Evolutionary conservation across 208 protist species (phyloP), one percentile per base, ranked within the genome.

Genomic region (Trypanosoma caninum): DNA sequence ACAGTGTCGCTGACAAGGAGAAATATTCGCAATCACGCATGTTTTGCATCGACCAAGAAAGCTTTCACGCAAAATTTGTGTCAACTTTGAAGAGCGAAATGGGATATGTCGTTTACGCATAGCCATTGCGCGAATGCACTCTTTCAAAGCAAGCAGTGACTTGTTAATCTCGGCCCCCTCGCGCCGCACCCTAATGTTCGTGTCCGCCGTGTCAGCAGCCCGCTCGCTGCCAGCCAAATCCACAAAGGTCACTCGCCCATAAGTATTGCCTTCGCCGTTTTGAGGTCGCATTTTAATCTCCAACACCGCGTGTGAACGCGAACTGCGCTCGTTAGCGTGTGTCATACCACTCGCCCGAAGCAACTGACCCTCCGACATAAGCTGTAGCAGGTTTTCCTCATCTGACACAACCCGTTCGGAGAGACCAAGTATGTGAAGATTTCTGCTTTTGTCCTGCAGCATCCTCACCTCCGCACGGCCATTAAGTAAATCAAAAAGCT

Each of bases 161-260:
- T 99, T 99, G 78, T 99, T 99, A 72, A 99, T 99, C 67, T 98
- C 93, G 22, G 97, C 94, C 2, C 94, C 94, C 51, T 97, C 93
- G 3, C 94, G 84, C 8, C 95, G 82, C 14, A 90, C 97, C 44
- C 93, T 85, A 4, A 77, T 65, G 61, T 98, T 90, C 25, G 72
- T 84, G 47, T 94, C 71, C 1, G 58, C 66, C 10, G 95, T 98
- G 65, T 99, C 97, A 0, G 89, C 87, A 9, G 86, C 96, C 31
- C 97, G 72, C 80, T 99, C 98, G 56, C 84, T 97, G n/a, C 98
- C 98, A 16, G 98, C 98, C 4, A 99, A 75, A 65, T 99, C 98
- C 25, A 99, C 98, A 66, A 99, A 97, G 2, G 91, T 98, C 28
- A 99, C 89, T 61, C 97, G 93, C 20, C 94, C 95, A 25, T 76